Evolutionary conservation across 2,329 filamentous ascomycete species (phyloP).

Genomic region (Cucurbitaria berberidis): DNA sequence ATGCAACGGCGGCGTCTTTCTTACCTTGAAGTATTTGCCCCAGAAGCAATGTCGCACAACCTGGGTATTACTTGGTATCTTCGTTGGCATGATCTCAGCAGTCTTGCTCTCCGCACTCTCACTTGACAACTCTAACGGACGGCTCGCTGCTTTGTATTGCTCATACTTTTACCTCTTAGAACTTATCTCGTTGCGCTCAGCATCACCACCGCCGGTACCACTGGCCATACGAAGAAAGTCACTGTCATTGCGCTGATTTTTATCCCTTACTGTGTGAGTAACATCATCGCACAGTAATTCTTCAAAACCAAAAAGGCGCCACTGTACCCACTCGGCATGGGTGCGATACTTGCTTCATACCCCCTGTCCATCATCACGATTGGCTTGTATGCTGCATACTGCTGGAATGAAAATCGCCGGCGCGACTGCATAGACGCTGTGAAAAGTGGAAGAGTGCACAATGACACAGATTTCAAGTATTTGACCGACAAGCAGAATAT

Average conservation of each 20-base stretch:
- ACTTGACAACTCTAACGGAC: conserved; percentile 27
- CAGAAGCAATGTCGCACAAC: conserved; percentile 22
- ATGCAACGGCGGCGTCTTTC: conserved; percentile 49
- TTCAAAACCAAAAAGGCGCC: conserved; percentile 47
- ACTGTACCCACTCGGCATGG: conserved; percentile 43
- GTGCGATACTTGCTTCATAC: conserved; percentile 22
- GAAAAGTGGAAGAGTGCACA: conserved; percentile 9
- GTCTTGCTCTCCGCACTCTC: conserved; percentile 38
- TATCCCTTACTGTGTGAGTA: conserved; percentile 50
- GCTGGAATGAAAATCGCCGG: conserved; percentile 40
- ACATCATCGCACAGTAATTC: conserved; percentile 51
- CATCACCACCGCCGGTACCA: conserved; percentile 23
- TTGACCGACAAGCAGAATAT: conserved; percentile 47
- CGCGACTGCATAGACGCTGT: conserved; percentile 22
- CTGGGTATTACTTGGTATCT: conserved; percentile 38
- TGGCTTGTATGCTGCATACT: conserved; percentile 34
- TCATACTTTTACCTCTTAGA: conserved; percentile 27
- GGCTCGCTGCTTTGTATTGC: conserved; percentile 41
- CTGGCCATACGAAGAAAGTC: conserved; percentile 49
- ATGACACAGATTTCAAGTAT: conserved; percentile 45
- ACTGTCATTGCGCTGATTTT: conserved; percentile 44
- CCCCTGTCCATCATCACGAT: conserved; percentile 37
- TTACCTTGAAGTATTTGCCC: conserved; percentile 37
- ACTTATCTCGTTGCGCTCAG: conserved; percentile 18
- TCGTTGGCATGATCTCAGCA: conserved; percentile 31